Evolutionary conservation across 1,139 yeast genomes (phyloP).

Genomic region (Suhomyces bribrorum): DNA sequence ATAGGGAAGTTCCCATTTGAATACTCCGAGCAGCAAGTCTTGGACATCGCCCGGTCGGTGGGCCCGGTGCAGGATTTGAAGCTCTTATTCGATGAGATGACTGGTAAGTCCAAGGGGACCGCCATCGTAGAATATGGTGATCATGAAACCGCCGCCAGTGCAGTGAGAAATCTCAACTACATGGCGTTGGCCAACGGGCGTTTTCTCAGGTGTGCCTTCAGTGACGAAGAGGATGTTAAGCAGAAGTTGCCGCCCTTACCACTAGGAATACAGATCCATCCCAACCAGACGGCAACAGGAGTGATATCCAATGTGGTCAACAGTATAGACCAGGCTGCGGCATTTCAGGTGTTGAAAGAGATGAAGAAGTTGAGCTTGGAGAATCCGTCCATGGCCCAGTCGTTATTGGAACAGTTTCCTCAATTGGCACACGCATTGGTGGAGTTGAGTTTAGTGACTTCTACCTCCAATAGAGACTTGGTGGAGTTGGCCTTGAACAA

Average conservation of each 20-base stretch:
- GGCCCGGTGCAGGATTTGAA: constrained; percentile 84
- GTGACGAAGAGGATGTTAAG: constrained; percentile 25
- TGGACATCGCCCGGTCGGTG: constrained; percentile 73
- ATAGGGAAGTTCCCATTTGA: constrained; percentile 23
- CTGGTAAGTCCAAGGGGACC: constrained; percentile 90
- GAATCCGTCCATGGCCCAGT: constrained; percentile 64
- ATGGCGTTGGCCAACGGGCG: constrained; percentile 72
- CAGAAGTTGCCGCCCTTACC: constrained; percentile 45
- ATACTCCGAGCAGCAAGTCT: constrained; percentile 80
- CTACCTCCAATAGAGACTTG: constrained; percentile 56
- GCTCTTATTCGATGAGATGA: constrained; percentile 80
- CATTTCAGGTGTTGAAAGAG: constrained; percentile 57
- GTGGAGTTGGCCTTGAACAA: constrained; percentile 47
- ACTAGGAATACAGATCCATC: constrained; percentile 52
- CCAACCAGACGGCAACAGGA: constrained; percentile 57
- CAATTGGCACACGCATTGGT: constrained; percentile 81
- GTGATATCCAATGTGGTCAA: constrained; percentile 61
- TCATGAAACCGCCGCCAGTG: constrained; percentile 82
- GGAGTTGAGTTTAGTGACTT: constrained; percentile 67
- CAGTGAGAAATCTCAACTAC: constrained; percentile 84
- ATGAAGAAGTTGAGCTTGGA: constrained; percentile 64
- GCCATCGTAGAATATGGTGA: constrained; percentile 83
- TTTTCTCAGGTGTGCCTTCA: constrained; percentile 68
- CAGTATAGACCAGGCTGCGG: constrained; percentile 58
- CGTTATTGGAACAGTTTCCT: constrained; percentile 68